Evolutionary conservation across 1,284 basidiomycete species (phyloP), one percentile per base, ranked within the genome.

Genomic region (Moniliophthora roreri): DNA sequence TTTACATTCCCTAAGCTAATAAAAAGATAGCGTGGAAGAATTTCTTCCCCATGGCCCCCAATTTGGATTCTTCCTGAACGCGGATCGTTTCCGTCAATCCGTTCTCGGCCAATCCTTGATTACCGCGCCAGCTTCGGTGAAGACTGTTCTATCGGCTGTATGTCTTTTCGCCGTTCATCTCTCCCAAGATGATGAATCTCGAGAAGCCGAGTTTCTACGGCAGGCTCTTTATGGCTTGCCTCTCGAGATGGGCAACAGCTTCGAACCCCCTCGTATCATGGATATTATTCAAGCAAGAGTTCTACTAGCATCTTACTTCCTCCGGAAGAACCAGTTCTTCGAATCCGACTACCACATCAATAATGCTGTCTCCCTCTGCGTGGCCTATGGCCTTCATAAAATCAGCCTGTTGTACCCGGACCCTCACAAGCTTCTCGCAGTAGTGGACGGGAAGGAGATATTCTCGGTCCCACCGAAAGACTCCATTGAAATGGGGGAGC

Each of bases 11-110:
- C n/a, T n/a, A n/a, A n/a, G 23, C 48, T 41, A 10, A 40, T 16
- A 6, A 32, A 15, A 38, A 18, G 10, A 28, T 38, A 63, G 61
- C 28, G 34, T 61, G n/a, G 51, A 61, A 20, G 32, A 13, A 24
- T 63, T 63, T 38, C 49, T 59, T 15, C 55, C 58, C 5, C 53
- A 60, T 36, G 55, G 56, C 18, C 42, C 59, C 8, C 55, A 60
- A 51, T 56, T 63, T 49, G 62, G 61, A 2, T 63, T 62, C 35
- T 63, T 63, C 51, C 57, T 61, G 8, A 50, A 63, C 48, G 26
- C 32, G 5, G 46, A 51, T 10, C 56, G 50, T 3, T 63, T 63
- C 45, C 40, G 40, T 1, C n/a, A 45, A 15, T 42, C 57, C 2
- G 58, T 47, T 2, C 39, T 58, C 2, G 10, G 28, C 34, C 10